phyloP scores from a whole-genome alignment of 2,329 filamentous ascomycete genomes.

The Passalora sequoiae region DNA sequence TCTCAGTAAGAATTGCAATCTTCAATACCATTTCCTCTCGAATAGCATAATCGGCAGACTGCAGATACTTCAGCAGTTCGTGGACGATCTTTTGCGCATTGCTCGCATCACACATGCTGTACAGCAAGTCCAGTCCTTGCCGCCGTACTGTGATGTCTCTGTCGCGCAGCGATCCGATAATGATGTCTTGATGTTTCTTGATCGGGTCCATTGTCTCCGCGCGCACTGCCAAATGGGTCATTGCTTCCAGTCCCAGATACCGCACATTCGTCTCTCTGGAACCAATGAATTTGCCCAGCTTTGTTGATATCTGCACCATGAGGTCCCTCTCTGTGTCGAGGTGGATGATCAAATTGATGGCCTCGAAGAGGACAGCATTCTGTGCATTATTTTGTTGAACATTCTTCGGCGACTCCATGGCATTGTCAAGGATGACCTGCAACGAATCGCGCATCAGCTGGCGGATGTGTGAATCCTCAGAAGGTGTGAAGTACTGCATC shows the following conservation, averaged over 20 bases:
- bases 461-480: slow-evolving; percentile 87
- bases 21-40: slow-evolving; percentile 99
- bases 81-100: slow-evolving; percentile 91
- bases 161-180: slow-evolving; percentile 88
- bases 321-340: slow-evolving; percentile 89
- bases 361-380: slow-evolving; percentile 95
- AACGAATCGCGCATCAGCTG: slow-evolving; percentile 88
- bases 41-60: slow-evolving; percentile 95
- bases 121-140: slow-evolving; percentile 90
- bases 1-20: slow-evolving; percentile 96
- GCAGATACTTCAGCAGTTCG: slow-evolving; percentile 88
- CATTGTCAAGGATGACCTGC: slow-evolving; percentile 83
- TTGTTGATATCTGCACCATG: slow-evolving; percentile 91
- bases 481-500: slow-evolving; percentile 93
- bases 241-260: slow-evolving; percentile 91
- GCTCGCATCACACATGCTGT: slow-evolving; percentile 98
- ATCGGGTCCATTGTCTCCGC: slow-evolving; percentile 94
- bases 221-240: slow-evolving; percentile 93
- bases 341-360: slow-evolving; percentile 97
- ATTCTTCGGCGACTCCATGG: slow-evolving; percentile 92
- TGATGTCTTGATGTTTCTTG: slow-evolving; percentile 95
- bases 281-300: slow-evolving; percentile 91
- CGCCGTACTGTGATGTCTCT: slow-evolving; percentile 94
- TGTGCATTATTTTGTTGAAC: slow-evolving; percentile 99
- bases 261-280: slow-evolving; percentile 96